phyloP scores from a whole-genome alignment of 805 yeast genomes.

The Starmerella asiatica region DNA sequence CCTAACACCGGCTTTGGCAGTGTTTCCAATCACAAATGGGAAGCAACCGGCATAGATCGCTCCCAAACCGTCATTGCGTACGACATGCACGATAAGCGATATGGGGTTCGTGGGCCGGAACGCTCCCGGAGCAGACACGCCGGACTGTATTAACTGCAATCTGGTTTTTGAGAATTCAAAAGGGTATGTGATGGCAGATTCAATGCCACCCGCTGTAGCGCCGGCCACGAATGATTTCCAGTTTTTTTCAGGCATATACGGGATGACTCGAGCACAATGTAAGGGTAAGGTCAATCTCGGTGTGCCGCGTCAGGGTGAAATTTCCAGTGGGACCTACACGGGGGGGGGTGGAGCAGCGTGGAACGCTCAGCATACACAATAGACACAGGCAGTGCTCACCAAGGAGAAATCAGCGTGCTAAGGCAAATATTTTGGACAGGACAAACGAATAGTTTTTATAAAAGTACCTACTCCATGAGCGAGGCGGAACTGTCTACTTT shows the following conservation, averaged over 20 bases:
- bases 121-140: constrained; percentile 32
- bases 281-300: neutral
- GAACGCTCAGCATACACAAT: too few relatives aligned
- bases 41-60: constrained; percentile 91
- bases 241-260: constrained; percentile 12
- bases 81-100: constrained; percentile 60
- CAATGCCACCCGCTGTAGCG: constrained; percentile 39
- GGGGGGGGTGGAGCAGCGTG: too few relatives aligned
- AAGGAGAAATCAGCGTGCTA: neutral
- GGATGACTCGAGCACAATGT: neutral
- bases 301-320: too few relatives aligned
- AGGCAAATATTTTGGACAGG: neutral
- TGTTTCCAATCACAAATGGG: constrained; percentile 89
- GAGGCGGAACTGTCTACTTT: constrained; percentile 15
- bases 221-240: constrained; percentile 35
- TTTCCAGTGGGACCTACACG: too few relatives aligned
- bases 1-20: constrained; percentile 91
- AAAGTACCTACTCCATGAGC: constrained; percentile 4
- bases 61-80: constrained; percentile 61
- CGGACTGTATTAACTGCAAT: constrained; percentile 46
- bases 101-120: constrained; percentile 45
- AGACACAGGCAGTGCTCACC: too few relatives aligned
- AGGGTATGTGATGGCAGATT: constrained; percentile 84
- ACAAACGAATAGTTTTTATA: neutral
- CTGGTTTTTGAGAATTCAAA: constrained; percentile 95